These are phyloP conservation scores for Aspergillus ruber DNA, from an alignment of 2,329 filamentous ascomycete species.

Conservation along the genomic window DNA sequence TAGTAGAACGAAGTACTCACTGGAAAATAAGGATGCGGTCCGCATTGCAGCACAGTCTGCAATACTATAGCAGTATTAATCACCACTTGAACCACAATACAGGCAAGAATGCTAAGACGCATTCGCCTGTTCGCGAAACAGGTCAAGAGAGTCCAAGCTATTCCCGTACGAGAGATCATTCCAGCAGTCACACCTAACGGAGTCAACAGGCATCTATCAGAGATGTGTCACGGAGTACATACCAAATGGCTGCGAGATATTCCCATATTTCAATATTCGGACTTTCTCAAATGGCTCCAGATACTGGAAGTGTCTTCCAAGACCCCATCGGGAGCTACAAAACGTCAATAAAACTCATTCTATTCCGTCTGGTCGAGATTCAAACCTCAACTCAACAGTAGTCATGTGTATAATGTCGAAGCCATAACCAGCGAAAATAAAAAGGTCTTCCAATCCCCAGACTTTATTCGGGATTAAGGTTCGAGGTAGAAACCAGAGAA, in stretches of 20 bases:
- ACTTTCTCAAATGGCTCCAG: background rate
- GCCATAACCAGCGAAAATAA: background rate
- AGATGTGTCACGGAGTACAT: background rate
- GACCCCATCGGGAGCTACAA: background rate
- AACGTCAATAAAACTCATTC: background rate
- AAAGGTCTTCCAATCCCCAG: background rate
- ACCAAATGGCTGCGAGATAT: background rate
- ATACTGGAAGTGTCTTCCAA: background rate
- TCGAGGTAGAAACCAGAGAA: background rate
- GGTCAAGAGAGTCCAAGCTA: background rate
- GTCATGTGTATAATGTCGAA: background rate
- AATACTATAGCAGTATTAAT: background rate
- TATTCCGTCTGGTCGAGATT: background rate
- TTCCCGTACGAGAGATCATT: background rate
- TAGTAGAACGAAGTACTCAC: background rate
- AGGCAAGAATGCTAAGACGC: background rate
- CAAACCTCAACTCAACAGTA: background rate
- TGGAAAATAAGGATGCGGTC: background rate
- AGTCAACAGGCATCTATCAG: background rate
- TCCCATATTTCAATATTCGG: background rate
- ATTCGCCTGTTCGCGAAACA: background rate
- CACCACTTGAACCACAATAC: background rate
- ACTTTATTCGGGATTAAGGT: background rate
- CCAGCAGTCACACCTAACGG: background rate
- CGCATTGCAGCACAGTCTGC: background rate